These are phyloP conservation scores for Xylariaceae sp. DNA, from an alignment of 2,329 filamentous ascomycete species.

Conservation along the genomic window DNA sequence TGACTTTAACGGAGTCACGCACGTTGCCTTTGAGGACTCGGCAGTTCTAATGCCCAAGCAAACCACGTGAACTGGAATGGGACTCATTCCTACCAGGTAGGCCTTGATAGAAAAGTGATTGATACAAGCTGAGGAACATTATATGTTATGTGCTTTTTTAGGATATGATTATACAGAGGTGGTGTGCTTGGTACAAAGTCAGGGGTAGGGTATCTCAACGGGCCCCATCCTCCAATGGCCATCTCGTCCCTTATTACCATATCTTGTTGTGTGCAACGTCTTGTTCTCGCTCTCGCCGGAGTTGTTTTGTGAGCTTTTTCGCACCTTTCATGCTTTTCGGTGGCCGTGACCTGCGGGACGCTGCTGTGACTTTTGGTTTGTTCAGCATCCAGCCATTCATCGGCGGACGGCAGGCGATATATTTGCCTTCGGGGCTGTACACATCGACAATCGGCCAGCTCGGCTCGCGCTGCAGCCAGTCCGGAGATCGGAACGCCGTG, in stretches of 20 bases:
- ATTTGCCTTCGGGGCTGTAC: constrained; percentile 78
- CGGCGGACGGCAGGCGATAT: constrained; percentile 59
- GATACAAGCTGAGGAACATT: not conserved
- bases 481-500: no score
- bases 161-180: not conserved
- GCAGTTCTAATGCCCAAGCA: no score
- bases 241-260: not conserved
- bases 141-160: not conserved
- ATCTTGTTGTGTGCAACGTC: not conserved
- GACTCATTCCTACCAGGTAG: no score
- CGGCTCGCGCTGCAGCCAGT: constrained; percentile 26
- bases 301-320: constrained; percentile 47
- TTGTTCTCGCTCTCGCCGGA: constrained; percentile 23
- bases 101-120: not conserved
- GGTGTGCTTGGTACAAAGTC: not conserved
- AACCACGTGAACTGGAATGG: no score
- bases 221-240: not conserved
- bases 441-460: constrained; percentile 72
- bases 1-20: no score
- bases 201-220: not conserved
- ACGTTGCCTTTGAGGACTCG: no score
- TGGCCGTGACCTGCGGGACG: constrained; percentile 51
- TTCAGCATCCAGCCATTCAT: constrained; percentile 66
- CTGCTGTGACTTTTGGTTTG: constrained; percentile 46
- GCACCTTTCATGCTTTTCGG: constrained; percentile 63